Conservation (phyloP, 257 asterid species). For the Solanum dulcamara region DNA sequence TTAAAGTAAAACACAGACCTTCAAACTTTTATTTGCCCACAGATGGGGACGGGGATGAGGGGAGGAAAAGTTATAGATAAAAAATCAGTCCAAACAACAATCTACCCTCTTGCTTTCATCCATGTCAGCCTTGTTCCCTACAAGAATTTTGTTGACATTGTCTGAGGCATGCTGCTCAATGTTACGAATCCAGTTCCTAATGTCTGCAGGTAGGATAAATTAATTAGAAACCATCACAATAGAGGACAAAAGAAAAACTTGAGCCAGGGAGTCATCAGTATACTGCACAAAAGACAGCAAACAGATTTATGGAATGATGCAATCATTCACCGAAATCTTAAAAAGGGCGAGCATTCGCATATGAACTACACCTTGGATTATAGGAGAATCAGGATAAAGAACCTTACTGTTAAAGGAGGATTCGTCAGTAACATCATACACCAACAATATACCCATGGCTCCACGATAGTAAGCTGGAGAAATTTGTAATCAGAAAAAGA, state of each 20-base stretch:
- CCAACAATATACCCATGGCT: conserved; percentile 40
- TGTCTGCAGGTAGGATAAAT: conserved; percentile 13
- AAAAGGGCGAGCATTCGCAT: background rate
- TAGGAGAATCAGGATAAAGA: background rate
- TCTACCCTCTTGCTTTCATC: conserved; percentile 38
- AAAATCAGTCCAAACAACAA: background rate
- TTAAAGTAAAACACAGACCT: background rate
- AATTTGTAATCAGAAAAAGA: background rate
- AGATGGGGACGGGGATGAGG: background rate
- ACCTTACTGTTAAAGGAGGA: conserved; percentile 34
- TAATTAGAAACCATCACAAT: background rate
- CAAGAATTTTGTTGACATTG: conserved; percentile 33
- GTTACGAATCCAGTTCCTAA: conserved; percentile 37
- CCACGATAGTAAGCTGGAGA: conserved; percentile 37
- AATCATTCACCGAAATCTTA: background rate
- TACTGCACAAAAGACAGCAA: background rate
- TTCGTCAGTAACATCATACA: conserved; percentile 34
- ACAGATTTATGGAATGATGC: background rate
- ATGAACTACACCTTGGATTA: background rate
- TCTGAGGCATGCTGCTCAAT: conserved; percentile 42
- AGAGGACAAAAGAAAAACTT: background rate
- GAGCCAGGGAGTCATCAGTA: background rate
- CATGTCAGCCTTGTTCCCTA: conserved; percentile 41
- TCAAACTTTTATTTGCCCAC: background rate
- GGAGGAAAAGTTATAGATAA: background rate